Percentiles rank a stretch among this genome's conserved stretches.
phyloP scores from a whole-genome alignment of 1,139 yeast species.

The Taphrina communis region DNA sequence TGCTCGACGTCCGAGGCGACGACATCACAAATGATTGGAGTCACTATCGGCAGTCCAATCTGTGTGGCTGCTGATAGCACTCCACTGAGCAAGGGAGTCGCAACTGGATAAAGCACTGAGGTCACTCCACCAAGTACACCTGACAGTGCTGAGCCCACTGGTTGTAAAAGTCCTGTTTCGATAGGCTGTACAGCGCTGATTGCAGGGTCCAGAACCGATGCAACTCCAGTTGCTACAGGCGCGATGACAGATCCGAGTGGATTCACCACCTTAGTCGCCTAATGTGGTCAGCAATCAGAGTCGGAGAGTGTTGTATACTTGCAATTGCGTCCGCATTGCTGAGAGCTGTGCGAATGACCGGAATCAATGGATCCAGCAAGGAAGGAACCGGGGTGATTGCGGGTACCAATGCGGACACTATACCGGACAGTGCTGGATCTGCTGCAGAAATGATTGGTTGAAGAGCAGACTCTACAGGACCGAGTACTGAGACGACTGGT shows the following conservation, averaged over 20 bases:
- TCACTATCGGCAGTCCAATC: neutral
- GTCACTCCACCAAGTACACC: neutral
- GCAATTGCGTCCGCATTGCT: neutral
- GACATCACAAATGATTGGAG: conserved; percentile 12
- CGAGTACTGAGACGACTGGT: conserved; percentile 7
- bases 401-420: conserved; percentile 4
- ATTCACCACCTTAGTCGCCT: conserved; percentile 1
- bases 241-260: neutral
- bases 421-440: conserved; percentile 8
- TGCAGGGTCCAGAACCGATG: neutral
- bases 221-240: conserved; percentile 1
- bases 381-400: conserved; percentile 15
- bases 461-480: neutral
- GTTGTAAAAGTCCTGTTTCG: conserved; percentile 4
- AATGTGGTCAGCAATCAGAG: neutral
- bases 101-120: conserved; percentile 5
- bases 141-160: conserved; percentile 7
- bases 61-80: conserved; percentile 6
- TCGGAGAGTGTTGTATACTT: neutral
- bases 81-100: conserved; percentile 10
- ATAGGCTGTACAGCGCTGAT: neutral
- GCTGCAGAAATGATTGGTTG: neutral
- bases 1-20: conserved; percentile 11
- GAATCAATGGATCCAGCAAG: conserved; percentile 7
- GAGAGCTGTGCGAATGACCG: neutral